A percentile compares a stretch with the other conserved stretches of the same genome.
Evolutionary conservation across 768 basidiomycete genomes (phyloP).

Genomic region (Galerina marginata): DNA sequence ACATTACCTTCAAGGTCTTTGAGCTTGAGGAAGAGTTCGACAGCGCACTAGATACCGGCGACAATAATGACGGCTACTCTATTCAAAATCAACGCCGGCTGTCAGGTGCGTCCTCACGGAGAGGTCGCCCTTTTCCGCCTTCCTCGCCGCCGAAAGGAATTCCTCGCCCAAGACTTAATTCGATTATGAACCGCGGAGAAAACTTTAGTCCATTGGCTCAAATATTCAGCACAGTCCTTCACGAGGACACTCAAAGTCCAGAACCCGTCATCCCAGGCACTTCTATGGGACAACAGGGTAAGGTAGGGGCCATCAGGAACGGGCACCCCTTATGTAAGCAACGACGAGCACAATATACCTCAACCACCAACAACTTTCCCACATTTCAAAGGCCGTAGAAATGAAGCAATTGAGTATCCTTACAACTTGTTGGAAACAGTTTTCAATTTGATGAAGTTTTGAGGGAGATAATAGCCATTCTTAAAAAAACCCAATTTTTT

Average conservation of each 20-base stretch:
- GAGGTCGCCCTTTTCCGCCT: conserved; percentile 14
- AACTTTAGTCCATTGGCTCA: conserved; percentile 74
- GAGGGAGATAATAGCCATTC: too few species aligned
- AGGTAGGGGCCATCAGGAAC: too few species aligned
- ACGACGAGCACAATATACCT: too few species aligned
- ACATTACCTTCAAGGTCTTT: conserved; percentile 60
- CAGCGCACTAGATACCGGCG: conserved; percentile 60
- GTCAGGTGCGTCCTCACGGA: conserved; percentile 22
- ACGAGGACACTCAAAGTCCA: conserved; percentile 53
- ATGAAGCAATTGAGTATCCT: too few species aligned
- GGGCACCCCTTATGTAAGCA: too few species aligned
- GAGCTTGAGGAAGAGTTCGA: conserved; percentile 75
- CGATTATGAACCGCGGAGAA: conserved; percentile 48
- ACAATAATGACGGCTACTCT: conserved; percentile 33
- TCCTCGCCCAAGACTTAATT: conserved; percentile 48
- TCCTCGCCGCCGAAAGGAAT: conserved; percentile 26
- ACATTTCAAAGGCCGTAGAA: too few species aligned
- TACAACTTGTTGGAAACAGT: too few species aligned
- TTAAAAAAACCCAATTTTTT: too few species aligned
- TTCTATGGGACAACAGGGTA: conserved; percentile 22
- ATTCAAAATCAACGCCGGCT: conserved; percentile 24
- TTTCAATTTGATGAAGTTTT: too few species aligned
- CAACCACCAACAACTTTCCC: too few species aligned
- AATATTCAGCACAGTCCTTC: conserved; percentile 68
- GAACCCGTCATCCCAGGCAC: conserved; percentile 20